phyloP scores from a whole-genome alignment of 257 asterid genomes.

The Handroanthus guayacan region DNA sequence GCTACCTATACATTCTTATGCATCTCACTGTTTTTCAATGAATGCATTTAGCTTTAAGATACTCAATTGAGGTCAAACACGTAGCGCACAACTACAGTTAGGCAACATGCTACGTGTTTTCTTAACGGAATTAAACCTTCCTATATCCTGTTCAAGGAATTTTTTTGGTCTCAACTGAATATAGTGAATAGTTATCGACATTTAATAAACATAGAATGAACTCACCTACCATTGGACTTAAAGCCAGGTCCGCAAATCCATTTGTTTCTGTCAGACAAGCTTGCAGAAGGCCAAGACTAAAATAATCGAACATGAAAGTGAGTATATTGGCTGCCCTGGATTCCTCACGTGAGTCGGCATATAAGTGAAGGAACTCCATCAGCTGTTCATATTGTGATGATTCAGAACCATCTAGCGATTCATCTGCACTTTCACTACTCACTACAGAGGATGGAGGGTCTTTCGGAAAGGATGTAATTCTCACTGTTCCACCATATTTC shows the following conservation, averaged over 20 bases:
- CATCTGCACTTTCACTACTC: constrained; percentile 62
- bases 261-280: constrained; percentile 63
- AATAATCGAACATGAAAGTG: constrained; percentile 72
- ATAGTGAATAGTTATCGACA: constrained; percentile 9
- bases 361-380: constrained; percentile 71
- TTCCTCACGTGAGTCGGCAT: constrained; percentile 65
- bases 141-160: constrained; percentile 9
- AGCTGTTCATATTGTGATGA: constrained; percentile 78
- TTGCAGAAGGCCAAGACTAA: constrained; percentile 70
- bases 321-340: constrained; percentile 69
- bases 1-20: background rate
- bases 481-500: constrained; percentile 90
- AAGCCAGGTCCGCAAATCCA: constrained; percentile 64
- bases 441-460: constrained; percentile 57
- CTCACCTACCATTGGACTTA: constrained; percentile 96
- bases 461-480: constrained; percentile 69
- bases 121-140: constrained; percentile 6
- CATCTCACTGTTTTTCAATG: background rate
- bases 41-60: background rate
- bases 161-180: background rate
- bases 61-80: background rate
- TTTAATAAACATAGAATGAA: constrained; percentile 42
- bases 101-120: background rate
- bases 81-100: background rate
- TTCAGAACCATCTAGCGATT: constrained; percentile 78